Base-by-base conservation (phyloP, 2,329 filamentous ascomycete genomes). In the Lecanicillium sp. region DNA sequence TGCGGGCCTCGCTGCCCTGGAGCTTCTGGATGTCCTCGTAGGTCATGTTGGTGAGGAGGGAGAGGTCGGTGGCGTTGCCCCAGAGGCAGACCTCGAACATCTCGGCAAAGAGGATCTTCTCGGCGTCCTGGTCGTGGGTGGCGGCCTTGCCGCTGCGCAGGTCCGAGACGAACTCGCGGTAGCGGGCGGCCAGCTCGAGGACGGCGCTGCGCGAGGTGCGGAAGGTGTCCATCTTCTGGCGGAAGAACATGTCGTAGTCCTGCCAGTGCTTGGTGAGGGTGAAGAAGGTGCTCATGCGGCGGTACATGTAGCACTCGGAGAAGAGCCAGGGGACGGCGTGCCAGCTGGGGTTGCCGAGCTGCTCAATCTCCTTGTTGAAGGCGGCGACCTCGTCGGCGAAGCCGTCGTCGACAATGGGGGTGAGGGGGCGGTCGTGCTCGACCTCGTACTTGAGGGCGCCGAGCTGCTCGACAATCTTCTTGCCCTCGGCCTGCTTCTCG, bases 1-100 rank as follows among this genome's bases (percentile, higher is more conserved):
- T 94, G 47, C 90, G 77, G 11, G 90, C 88, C 52, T 89, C 74
- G 7, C 85, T 81, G 13, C 90, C 90, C 66, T 98, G 92, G 9
- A 97, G 73, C 61, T 94, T 94, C 65, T 97, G 90, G 48, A 98
- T 94, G 55, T 97, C 92, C 52, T 96, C 89, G 60, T 95, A 95
- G 2, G 84, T 87, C 40, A 96, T 73, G 50, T 83, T 88, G 1
- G 89, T 95, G 40, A 97, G 71, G 15, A 97, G 81, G 0, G 87
- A 94, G 12, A 97, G 71, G 59, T 97, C 92, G 0, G 90, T 97
- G 2, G 90, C 92, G 59, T 97, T 97, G 10, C 90, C 90, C 90
- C 90, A 97, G 2, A 97, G 75, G 57, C 89, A 96, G 50, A 96
- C 92, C 68, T 96, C 87, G 61, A 83, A 89, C 84, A 97, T 94